phyloP scores from a whole-genome alignment of 2,329 filamentous ascomycete species.

The Aspergillus proliferans region DNA sequence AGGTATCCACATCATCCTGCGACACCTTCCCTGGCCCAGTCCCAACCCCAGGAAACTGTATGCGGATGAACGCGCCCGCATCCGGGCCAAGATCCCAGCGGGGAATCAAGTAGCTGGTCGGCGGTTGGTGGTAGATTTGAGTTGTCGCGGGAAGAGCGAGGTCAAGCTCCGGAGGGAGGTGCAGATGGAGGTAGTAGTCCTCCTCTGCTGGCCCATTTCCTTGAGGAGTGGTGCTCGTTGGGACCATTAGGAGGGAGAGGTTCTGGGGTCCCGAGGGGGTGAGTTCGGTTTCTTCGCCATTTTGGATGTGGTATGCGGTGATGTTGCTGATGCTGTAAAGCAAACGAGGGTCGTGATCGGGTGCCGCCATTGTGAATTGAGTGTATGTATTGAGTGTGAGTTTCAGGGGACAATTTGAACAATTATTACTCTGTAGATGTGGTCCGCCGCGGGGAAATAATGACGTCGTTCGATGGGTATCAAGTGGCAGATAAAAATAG shows the following conservation, averaged over 20 bases:
- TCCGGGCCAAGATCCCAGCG: conserved; percentile 89
- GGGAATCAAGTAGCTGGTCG: conserved; percentile 86
- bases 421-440: background rate
- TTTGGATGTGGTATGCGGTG: conserved; percentile 80
- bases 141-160: conserved; percentile 90
- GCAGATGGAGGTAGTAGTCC: conserved; percentile 95
- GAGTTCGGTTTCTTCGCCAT: conserved; percentile 76
- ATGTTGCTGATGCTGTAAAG: conserved; percentile 65
- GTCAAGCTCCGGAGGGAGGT: conserved; percentile 89
- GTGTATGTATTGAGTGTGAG: background rate
- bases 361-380: conserved; percentile 16
- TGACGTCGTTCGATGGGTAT: background rate
- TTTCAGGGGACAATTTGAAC: conserved; percentile 7
- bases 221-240: conserved; percentile 66
- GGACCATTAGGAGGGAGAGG: conserved; percentile 90
- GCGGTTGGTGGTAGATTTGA: conserved; percentile 94
- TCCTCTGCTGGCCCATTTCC: conserved; percentile 61
- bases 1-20: conserved; percentile 91
- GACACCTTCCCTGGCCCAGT: conserved; percentile 58
- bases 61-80: conserved; percentile 82
- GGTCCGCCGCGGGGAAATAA: background rate
- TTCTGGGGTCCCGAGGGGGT: conserved; percentile 85
- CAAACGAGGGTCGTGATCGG: conserved; percentile 31
- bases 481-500: background rate
- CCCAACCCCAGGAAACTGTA: conserved; percentile 77